phyloP scores from a whole-genome alignment of 148 eudicot species.

The Vaccinium corymbosum region DNA sequence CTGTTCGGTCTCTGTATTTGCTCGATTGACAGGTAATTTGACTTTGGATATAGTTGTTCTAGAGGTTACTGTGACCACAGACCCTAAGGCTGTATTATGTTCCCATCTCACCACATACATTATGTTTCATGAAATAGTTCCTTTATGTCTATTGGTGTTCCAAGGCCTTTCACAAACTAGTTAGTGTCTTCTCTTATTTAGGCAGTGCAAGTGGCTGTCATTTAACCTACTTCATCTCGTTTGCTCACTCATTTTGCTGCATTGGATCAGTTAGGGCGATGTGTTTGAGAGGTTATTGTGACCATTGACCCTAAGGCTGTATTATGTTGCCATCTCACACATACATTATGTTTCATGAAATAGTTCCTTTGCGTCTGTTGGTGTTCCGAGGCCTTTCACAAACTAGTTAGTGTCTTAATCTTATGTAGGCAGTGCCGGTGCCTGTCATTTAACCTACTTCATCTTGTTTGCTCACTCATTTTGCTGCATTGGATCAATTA shows the following conservation, averaged over 20 bases:
- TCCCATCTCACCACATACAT: not conserved
- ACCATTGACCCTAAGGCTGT: not conserved
- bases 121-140: not conserved
- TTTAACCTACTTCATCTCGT: not conserved
- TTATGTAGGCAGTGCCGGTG: not conserved
- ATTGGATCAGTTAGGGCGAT: not conserved
- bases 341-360: not conserved
- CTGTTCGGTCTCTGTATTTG: not conserved
- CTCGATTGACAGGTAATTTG: not conserved
- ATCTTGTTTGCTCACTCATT: not conserved
- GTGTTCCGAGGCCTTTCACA: not conserved
- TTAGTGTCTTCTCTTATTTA: not conserved
- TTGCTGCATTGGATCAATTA: conserved; percentile 4
- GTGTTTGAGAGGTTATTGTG: no score
- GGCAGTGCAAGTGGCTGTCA: not conserved
- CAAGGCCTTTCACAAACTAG: not conserved
- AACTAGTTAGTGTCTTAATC: not conserved
- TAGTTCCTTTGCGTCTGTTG: not conserved
- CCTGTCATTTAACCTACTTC: not conserved
- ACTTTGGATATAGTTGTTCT: not conserved
- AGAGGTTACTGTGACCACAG: not conserved
- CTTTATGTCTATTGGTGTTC: not conserved
- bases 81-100: not conserved
- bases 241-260: not conserved
- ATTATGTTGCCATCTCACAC: not conserved